These are phyloP conservation scores for Bipolaris victoriae DNA, from an alignment of 2,329 filamentous ascomycete genomes.

Conservation along the genomic window DNA sequence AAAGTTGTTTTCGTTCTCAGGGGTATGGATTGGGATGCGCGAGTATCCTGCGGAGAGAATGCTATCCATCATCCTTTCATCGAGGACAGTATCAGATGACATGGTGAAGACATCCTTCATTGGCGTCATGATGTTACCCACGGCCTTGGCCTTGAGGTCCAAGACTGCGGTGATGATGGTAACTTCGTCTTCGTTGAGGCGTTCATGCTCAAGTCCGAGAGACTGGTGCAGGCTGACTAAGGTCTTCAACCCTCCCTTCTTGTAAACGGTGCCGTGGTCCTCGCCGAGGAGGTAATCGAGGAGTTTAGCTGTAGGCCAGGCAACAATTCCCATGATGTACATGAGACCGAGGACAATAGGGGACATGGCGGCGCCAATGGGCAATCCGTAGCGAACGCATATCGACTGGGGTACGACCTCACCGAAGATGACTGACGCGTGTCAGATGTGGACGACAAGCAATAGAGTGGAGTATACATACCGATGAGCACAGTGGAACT, in stretches of 20 bases:
- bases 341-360: constrained; percentile 86
- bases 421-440: constrained; percentile 83
- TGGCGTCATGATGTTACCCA: constrained; percentile 96
- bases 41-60: constrained; percentile 96
- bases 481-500: constrained; percentile 93
- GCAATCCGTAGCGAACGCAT: constrained; percentile 93
- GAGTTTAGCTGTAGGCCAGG: constrained; percentile 94
- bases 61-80: constrained; percentile 91
- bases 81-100: constrained; percentile 90
- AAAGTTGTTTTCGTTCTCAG: constrained; percentile 84
- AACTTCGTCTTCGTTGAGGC: constrained; percentile 95
- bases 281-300: constrained; percentile 92
- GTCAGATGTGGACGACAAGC: constrained; percentile 2
- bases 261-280: constrained; percentile 96
- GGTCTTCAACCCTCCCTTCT: constrained; percentile 96
- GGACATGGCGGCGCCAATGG: constrained; percentile 92
- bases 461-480: constrained; percentile 52
- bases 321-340: constrained; percentile 87
- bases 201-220: constrained; percentile 80
- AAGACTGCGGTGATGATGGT: constrained; percentile 98
- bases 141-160: constrained; percentile 94
- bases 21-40: constrained; percentile 89
- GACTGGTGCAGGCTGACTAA: constrained; percentile 94
- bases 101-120: constrained; percentile 98
- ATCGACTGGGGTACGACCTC: constrained; percentile 95